Evolutionary conservation across 352 stramenopile species (phyloP).

Genomic region (Phytophthora parvispora): DNA sequence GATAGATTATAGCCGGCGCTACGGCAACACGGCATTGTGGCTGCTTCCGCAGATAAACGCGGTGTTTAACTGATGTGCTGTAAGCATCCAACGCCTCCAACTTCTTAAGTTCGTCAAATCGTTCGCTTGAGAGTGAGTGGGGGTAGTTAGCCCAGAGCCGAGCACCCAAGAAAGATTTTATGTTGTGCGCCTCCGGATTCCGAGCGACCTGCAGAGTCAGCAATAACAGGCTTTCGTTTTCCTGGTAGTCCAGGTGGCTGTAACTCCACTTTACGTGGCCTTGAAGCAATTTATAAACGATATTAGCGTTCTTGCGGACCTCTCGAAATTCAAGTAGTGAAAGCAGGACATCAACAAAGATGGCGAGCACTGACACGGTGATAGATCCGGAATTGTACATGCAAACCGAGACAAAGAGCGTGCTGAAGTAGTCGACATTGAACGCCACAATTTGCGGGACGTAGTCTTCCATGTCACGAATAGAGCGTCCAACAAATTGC

Average conservation of each 20-base stretch:
- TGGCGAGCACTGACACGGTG: conserved; percentile 6
- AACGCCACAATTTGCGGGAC: conserved; percentile 4
- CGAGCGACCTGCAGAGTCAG: neutral
- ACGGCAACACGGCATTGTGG: too few species aligned
- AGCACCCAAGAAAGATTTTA: neutral
- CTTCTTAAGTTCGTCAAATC: too few species aligned
- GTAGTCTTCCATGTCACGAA: conserved; percentile 6
- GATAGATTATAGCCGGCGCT: too few species aligned
- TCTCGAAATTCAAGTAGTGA: conserved; percentile 8
- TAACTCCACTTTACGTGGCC: neutral
- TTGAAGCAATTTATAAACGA: neutral
- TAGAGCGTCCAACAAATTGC: neutral
- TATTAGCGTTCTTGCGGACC: neutral
- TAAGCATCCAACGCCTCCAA: too few species aligned
- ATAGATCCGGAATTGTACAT: conserved; percentile 6
- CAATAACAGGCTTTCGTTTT: neutral
- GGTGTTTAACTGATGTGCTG: too few species aligned
- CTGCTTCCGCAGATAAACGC: too few species aligned
- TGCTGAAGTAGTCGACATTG: conserved; percentile 19
- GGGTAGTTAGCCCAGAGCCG: conserved; percentile 4
- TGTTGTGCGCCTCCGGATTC: neutral
- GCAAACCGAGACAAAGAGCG: too few species aligned
- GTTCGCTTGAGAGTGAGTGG: neutral
- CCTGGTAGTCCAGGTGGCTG: neutral
- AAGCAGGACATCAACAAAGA: neutral